Evolutionary conservation across 345 rosid genomes (phyloP), one percentile per base, ranked within the genome.

Genomic region (Lagerstroemia speciosa): DNA sequence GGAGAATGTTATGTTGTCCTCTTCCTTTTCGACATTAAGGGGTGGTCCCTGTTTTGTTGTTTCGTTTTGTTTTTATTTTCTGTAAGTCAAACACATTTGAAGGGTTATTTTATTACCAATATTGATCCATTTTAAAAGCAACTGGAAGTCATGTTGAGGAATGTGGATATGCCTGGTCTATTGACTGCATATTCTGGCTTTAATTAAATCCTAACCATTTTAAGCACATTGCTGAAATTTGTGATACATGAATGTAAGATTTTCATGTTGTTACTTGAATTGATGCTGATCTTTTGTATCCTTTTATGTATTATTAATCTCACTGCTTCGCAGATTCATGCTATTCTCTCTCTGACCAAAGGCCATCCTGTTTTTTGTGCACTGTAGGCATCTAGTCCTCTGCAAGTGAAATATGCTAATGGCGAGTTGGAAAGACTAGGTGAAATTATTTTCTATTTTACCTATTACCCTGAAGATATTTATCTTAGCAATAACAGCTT

Each of bases 341-440:
- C 63, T 69, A 63, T 67, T 72, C 32, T 58, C 68, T 70, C 65
- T 77, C 62, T 72, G 66, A 70, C 72, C 66, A 32, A 71, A 73
- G 57, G 36, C 38, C 66, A 32, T 57, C 43, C 62, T 31, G 61
- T 79, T 43, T 68, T 67, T 40, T 12, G 36, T 24, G 15, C 26
- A 68, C 65, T 68, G 69, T 84, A 95, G 99, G 98, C 98, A 65
- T 90, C 97, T 52, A 95, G 98, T 80, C 91, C 96, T 3, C 84
- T 92, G 88, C 99, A 95, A 89, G 99, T 95, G 80, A 95, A 95
- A 78, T 95, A 95, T 81, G 99, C 99, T 27, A 97, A 95, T 83
- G 99, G 99, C 48, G 99, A 95, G 79, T 75, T 95, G 78, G 99
- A 95, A 86, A 87, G 99, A 82, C 92, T 95, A 80, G 99, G 99